Evolutionary conservation across 768 basidiomycete species (phyloP).

Genomic region (Leccinellum rugosiceps): DNA sequence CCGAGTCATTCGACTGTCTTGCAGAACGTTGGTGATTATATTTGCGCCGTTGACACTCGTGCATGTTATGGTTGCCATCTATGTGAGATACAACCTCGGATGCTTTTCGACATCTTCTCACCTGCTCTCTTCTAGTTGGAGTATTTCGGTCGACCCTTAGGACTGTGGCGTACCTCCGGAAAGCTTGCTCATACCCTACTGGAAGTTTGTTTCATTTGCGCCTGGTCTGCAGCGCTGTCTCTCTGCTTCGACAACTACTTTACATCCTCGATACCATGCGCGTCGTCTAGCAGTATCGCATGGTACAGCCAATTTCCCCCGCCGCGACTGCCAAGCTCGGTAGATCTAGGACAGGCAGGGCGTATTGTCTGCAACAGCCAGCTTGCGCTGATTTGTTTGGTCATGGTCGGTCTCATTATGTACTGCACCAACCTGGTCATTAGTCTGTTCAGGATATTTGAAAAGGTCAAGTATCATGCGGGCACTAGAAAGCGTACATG

Average conservation of each 20-base stretch:
- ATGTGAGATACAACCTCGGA: slow-evolving; percentile 48
- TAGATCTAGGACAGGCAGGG: slow-evolving; percentile 43
- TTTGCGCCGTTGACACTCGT: slow-evolving; percentile 80
- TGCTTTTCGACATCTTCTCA: slow-evolving; percentile 13
- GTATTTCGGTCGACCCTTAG: slow-evolving; percentile 89
- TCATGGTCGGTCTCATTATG: slow-evolving; percentile 71
- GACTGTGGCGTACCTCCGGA: slow-evolving; percentile 86
- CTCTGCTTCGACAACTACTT: slow-evolving; percentile 92
- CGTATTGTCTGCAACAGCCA: slow-evolving; percentile 71
- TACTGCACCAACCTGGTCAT: slow-evolving; percentile 86
- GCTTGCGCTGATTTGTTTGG: slow-evolving; percentile 71
- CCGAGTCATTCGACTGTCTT: not conserved
- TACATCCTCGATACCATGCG: slow-evolving; percentile 80
- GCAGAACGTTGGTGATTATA: slow-evolving; percentile 77
- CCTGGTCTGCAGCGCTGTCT: slow-evolving; percentile 89
- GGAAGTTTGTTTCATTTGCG: slow-evolving; percentile 88
- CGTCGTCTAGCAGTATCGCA: slow-evolving; percentile 50
- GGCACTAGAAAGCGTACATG: slow-evolving; percentile 28
- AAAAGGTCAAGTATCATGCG: slow-evolving; percentile 79
- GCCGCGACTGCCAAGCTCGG: slow-evolving; percentile 17
- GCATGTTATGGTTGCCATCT: slow-evolving; percentile 83
- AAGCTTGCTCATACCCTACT: slow-evolving; percentile 85
- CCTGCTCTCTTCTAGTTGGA: slow-evolving; percentile 56
- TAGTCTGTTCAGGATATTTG: slow-evolving; percentile 81
- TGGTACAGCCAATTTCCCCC: slow-evolving; percentile 77